Evolutionary conservation across 441 rosid genomes (phyloP), one percentile per base, ranked within the genome.

Genomic region (Erysimum pusillum): DNA sequence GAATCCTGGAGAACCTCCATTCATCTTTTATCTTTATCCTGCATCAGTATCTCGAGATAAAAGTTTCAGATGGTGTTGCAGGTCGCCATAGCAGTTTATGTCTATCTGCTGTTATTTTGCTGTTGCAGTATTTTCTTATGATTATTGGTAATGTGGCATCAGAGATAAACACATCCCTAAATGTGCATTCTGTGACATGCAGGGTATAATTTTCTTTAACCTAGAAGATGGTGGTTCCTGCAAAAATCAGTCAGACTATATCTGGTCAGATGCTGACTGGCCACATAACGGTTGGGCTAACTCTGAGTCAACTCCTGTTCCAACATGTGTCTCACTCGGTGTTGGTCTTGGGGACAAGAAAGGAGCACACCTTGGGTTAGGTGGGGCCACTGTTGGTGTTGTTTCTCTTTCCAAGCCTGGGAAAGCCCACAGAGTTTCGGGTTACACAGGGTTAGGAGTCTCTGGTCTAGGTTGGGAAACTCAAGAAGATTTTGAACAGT

Each of bases 231-330:
- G 67, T 28, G 48, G 74, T 17, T 76, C 86, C 68, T 82, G 53
- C 74, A 69, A 48, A 69, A 85, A 84, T 67, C 83, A 81, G 76
- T 78, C 90, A 58, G 79, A 86, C 61, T 85, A 85, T 79, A 81
- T 89, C 67, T 92, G 97, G 98, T 79, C 93, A 58, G 86, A 82
- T 83, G 93, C 90, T 76, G 98, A 92, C 76, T 91, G 97, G 97
- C 97, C 99, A 67, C 90, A 73, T 67, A 86, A 93, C 84, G 90
- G 96, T 62, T 95, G 99, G 97, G 96, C 97, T 32, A 89, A 86
- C 78, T 85, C 95, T 66, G 92, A 85, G 83, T 87, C 93, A 79
- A 88, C 92, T 45, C 92, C 91, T 34, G 84, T 90, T 76, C 92
- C 97, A 73, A 86, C 96, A 54, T 83, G 73, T 76, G 90, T 89